These are phyloP conservation scores for Aphanomyces euteiches DNA, from an alignment of 352 stramenopile species.

Conservation along the genomic window DNA sequence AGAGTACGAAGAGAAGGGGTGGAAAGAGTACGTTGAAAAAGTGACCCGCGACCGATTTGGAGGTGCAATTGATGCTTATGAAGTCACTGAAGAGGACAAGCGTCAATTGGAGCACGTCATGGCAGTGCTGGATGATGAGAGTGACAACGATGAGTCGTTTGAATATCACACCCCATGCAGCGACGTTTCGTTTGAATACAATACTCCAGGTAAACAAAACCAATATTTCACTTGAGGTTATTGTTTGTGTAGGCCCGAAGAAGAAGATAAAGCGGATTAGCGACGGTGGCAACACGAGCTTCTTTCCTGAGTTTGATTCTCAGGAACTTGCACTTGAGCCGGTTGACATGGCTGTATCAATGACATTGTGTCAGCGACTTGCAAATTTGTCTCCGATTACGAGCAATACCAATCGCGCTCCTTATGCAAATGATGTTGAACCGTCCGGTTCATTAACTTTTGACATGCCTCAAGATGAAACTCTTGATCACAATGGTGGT, in stretches of 20 bases:
- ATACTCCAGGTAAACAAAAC: slow-evolving; percentile 37
- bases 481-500: not conserved
- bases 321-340: slow-evolving; percentile 43
- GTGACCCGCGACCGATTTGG: not conserved
- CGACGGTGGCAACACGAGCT: slow-evolving; percentile 27
- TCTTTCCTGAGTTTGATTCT: slow-evolving; percentile 59
- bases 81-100: slow-evolving; percentile 16
- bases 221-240: not conserved
- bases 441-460: not conserved
- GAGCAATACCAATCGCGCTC: not conserved
- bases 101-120: slow-evolving; percentile 9
- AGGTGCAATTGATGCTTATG: not conserved
- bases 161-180: slow-evolving; percentile 18
- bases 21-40: slow-evolving; percentile 11
- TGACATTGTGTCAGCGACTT: slow-evolving; percentile 51
- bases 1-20: slow-evolving; percentile 18
- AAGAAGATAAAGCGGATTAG: slow-evolving; percentile 21
- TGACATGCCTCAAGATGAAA: not conserved
- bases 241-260: slow-evolving; percentile 2
- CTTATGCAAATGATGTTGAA: slow-evolving; percentile 15
- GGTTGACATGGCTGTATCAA: slow-evolving; percentile 40
- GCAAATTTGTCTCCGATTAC: slow-evolving; percentile 60
- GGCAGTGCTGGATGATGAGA: slow-evolving; percentile 6
- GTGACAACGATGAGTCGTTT: slow-evolving; percentile 3
- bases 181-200: slow-evolving; percentile 67